These are phyloP conservation scores for Euphrasia arctica DNA, from an alignment of 305 asterid species.

Conservation along the genomic window DNA sequence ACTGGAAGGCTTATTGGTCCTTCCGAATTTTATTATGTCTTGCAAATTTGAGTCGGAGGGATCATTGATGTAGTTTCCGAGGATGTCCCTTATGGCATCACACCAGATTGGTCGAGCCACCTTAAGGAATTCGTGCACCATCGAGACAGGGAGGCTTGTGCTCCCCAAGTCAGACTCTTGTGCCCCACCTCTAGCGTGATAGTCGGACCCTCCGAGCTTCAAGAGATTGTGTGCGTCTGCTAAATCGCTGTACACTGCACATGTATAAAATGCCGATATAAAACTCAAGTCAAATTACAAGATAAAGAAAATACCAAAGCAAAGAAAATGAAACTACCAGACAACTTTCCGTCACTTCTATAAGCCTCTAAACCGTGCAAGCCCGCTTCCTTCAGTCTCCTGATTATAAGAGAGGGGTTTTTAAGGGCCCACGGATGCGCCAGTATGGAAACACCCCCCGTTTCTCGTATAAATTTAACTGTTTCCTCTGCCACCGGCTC, in stretches of 20 bases:
- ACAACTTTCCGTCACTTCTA: slow-evolving; percentile 87
- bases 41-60: slow-evolving; percentile 61
- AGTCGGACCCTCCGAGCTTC: slow-evolving; percentile 97
- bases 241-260: slow-evolving; percentile 69
- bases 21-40: slow-evolving; percentile 51
- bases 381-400: slow-evolving; percentile 79
- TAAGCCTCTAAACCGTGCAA: slow-evolving; percentile 82
- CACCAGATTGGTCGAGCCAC: slow-evolving; percentile 89
- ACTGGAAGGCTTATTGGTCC: slow-evolving; percentile 28
- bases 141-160: slow-evolving; percentile 53
- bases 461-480: slow-evolving; percentile 65
- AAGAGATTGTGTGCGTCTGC: slow-evolving; percentile 73
- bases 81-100: slow-evolving; percentile 54
- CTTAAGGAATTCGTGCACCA: slow-evolving; percentile 72
- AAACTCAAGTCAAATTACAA: not conserved
- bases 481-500: slow-evolving; percentile 89
- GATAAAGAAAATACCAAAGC: not conserved
- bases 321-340: slow-evolving; percentile 36
- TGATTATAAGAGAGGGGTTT: slow-evolving; percentile 60
- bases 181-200: slow-evolving; percentile 74
- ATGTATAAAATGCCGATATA: slow-evolving; percentile 15
- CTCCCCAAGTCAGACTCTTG: slow-evolving; percentile 90
- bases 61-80: slow-evolving; percentile 51
- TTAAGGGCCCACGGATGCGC: slow-evolving; percentile 99
- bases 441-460: slow-evolving; percentile 90